phyloP scores from a whole-genome alignment of 2,329 filamentous ascomycete genomes.

The Alternaria conjuncta region DNA sequence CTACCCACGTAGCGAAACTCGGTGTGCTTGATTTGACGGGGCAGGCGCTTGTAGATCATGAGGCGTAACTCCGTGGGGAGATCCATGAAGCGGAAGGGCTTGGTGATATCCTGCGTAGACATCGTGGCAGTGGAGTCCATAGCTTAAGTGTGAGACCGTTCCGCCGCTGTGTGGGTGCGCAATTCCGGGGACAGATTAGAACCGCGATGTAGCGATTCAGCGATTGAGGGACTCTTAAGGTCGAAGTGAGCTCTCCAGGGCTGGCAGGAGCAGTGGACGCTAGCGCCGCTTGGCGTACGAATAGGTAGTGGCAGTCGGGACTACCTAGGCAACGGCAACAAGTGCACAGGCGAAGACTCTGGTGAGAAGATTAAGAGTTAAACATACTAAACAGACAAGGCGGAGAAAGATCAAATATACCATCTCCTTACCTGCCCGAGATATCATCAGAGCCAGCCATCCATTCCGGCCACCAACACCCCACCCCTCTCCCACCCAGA shows the following conservation, averaged over 20 bases:
- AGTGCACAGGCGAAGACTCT: neutral
- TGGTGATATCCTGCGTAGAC: accelerated
- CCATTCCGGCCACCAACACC: slow-evolving; percentile 37
- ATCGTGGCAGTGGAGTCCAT: neutral
- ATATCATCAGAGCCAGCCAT: slow-evolving; percentile 4
- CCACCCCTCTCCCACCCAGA: slow-evolving; percentile 14
- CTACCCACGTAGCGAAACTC: neutral
- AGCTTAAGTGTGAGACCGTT: too few species aligned
- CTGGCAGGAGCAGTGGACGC: neutral
- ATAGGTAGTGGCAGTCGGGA: neutral
- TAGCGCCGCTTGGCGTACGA: neutral
- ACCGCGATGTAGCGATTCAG: too few species aligned
- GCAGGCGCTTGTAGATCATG: neutral
- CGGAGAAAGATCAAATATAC: neutral
- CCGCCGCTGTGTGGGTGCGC: too few species aligned
- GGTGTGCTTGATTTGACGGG: neutral
- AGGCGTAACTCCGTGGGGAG: neutral
- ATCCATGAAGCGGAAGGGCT: neutral
- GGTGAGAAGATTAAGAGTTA: slow-evolving; percentile 21
- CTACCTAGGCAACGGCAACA: too few species aligned
- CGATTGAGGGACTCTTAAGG: neutral
- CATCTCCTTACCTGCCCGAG: neutral
- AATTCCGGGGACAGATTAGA: too few species aligned
- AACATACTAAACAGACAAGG: slow-evolving; percentile 12
- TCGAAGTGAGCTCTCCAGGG: too few species aligned